Evolutionary conservation across 768 basidiomycete genomes (phyloP).

Genomic region (Paxillus involutus): DNA sequence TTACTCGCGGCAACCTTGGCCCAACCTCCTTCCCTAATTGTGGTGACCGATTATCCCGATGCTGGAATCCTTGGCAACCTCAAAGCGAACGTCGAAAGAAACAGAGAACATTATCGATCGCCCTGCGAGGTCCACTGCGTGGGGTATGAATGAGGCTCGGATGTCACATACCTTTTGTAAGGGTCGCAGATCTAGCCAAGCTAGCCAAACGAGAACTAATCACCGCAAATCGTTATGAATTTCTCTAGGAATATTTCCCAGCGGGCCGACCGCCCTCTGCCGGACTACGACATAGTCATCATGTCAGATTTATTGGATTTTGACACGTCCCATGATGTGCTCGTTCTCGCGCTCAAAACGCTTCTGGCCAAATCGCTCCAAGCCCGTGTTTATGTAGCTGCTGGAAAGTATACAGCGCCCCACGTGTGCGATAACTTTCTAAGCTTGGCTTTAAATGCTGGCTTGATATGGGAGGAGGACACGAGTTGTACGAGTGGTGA

Average conservation of each 20-base stretch:
- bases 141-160: conserved; percentile 68
- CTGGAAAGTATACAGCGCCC: conserved; percentile 59
- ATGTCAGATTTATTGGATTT: conserved; percentile 77
- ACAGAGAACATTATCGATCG: conserved; percentile 35
- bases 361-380: conserved; percentile 44
- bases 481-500: conserved; percentile 9
- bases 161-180: conserved; percentile 47
- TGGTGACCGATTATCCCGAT: conserved; percentile 73
- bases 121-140: conserved; percentile 43
- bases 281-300: conserved; percentile 57
- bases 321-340: conserved; percentile 53
- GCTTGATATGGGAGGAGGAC: conserved; percentile 50
- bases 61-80: conserved; percentile 58
- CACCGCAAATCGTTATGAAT: background rate
- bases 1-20: conserved; percentile 50
- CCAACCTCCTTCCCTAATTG: conserved; percentile 49
- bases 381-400: conserved; percentile 57
- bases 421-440: conserved; percentile 57
- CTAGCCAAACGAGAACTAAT: conserved; percentile 10
- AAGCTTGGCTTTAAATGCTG: conserved; percentile 33
- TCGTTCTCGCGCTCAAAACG: conserved; percentile 48
- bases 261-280: conserved; percentile 1
- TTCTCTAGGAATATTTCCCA: conserved; percentile 15
- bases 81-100: conserved; percentile 51
- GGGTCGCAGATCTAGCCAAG: conserved; percentile 17